Base-by-base conservation (phyloP, 768 basidiomycete species). In the Lentinula aciculospora region DNA sequence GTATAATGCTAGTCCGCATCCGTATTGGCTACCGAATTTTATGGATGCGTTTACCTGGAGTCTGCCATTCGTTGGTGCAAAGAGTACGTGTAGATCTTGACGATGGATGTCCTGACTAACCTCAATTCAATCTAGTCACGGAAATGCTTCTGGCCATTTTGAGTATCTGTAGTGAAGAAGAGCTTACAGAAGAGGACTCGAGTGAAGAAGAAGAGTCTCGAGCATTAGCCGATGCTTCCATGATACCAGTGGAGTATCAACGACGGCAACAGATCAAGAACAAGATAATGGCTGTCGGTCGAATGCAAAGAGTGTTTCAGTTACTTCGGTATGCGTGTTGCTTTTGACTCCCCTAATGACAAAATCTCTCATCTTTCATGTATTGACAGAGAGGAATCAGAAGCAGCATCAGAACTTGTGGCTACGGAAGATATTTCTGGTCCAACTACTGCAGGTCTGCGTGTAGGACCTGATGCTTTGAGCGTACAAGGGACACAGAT, bases 11-110 rank as follows among this genome's bases (percentile, higher is more conserved):
- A 83, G 76, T 31, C 79, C 87, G n/a, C 92, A 94, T 65, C 92
- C 92, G 3, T 97, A 92, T 71, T 95, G 94, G 93, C 70, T 98
- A 29, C 95, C 95, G 0, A 97, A 97, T 74, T 97, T 97, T 65
- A 95, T 95, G 84, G 92, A 98, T 67, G 94, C 93, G 29, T 98
- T 98, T 68, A 96, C 94, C 10, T 98, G 95, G 96, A 92, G 89
- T 79, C 69, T 98, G 57, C 96, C 96, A 0, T 98, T 98, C 68
- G 94, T 98, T 4, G 95, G 94, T 53, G 86, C 92, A 62, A 98
- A 98, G 76, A 97, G 95, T 95, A 60, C 56, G 91, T 75, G 39
- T 27, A 57, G 72, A 76, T 25, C 69, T 37, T 3, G 21, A 12
- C 12, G 1, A 12, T 34, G 13, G 21, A 23, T 15, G 40, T 44